Evolutionary conservation across 495 filamentous ascomycete genomes (phyloP).

Genomic region (Penicillium canariense): DNA sequence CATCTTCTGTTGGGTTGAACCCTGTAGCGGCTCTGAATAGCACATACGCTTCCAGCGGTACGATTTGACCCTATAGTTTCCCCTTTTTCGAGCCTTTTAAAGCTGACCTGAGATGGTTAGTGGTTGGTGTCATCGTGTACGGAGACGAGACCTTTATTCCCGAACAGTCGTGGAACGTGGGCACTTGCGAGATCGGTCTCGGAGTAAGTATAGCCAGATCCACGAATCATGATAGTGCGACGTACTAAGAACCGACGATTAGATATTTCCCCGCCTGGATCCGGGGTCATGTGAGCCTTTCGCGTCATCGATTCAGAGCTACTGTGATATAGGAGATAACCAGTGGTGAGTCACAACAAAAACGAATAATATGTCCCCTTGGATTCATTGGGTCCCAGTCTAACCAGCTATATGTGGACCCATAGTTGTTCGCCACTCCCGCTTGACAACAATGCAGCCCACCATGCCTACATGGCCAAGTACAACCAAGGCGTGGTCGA

Average conservation of each 20-base stretch:
- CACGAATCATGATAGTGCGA: not conserved
- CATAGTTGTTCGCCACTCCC: not conserved
- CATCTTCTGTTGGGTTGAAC: slow-evolving; percentile 4
- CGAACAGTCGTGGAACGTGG: slow-evolving; percentile 21
- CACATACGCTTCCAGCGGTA: slow-evolving; percentile 15
- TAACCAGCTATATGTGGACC: not conserved
- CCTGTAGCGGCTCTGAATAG: slow-evolving; percentile 6
- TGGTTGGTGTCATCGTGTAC: slow-evolving; percentile 20
- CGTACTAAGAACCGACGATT: not conserved
- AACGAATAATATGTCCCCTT: not conserved
- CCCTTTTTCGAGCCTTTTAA: not conserved
- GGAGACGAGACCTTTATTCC: slow-evolving; percentile 25
- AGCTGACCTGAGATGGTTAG: slow-evolving; percentile 2
- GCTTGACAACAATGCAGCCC: slow-evolving; percentile 14
- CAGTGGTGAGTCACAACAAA: slow-evolving; percentile 18
- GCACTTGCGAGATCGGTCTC: slow-evolving; percentile 21
- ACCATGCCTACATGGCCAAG: slow-evolving; percentile 19
- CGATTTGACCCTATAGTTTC: not conserved
- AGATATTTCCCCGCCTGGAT: slow-evolving; percentile 18
- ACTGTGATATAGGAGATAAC: slow-evolving; percentile 15
- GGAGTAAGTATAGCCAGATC: slow-evolving; percentile 18
- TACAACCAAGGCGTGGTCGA: slow-evolving; percentile 25
- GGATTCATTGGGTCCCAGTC: not conserved
- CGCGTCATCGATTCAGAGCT: slow-evolving; percentile 18
- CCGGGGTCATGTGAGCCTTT: slow-evolving; percentile 19